phyloP scores from a whole-genome alignment of 306 rosid genomes.

The Prunus dulcis region DNA sequence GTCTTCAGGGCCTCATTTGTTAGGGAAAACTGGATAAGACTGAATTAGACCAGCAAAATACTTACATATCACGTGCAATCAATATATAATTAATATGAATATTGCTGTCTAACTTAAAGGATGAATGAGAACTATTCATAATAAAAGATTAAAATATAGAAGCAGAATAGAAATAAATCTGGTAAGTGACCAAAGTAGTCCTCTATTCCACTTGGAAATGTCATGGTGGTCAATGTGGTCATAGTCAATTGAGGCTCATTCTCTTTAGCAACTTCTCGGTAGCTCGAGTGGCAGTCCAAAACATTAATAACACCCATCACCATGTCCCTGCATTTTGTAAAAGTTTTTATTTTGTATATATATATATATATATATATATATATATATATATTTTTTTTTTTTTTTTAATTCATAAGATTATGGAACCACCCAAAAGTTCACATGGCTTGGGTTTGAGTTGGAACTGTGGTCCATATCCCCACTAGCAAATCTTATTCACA shows the following conservation, averaged over 20 bases:
- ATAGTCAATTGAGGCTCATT: not conserved
- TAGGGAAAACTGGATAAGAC: rapidly evolving
- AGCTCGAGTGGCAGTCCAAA: no score
- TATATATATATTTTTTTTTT: no score
- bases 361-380: not conserved
- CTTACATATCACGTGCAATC: no score
- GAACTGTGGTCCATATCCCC: not conserved
- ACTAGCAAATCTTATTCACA: not conserved
- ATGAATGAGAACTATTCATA: no score
- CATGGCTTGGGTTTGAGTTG: not conserved
- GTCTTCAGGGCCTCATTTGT: no score
- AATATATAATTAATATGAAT: no score
- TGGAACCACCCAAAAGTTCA: not conserved
- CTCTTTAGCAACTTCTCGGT: no score
- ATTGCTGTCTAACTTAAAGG: no score
- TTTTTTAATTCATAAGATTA: not conserved
- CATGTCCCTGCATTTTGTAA: not conserved
- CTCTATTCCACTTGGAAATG: not conserved
- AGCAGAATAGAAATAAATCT: no score
- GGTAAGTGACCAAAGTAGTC: not conserved
- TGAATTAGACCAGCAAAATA: no score
- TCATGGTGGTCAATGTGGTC: not conserved
- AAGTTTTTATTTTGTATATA: no score
- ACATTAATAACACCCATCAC: not conserved
- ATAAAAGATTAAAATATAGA: no score